Conservation (phyloP, 345 rosid species). For the Streptanthus diversifolius region DNA sequence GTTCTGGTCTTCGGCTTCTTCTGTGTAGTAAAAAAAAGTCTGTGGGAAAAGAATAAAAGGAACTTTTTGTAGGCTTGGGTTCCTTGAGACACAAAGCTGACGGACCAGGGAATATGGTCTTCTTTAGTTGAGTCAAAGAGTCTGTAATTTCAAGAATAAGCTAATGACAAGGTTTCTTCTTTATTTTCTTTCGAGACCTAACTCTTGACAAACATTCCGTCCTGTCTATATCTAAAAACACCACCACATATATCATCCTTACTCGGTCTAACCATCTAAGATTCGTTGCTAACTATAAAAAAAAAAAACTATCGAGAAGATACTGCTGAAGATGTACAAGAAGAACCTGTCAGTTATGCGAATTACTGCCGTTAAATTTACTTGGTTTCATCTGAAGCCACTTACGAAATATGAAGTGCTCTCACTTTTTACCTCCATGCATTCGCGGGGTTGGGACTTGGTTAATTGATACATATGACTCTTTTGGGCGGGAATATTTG, state of each 20-base stretch:
- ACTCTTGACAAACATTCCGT: neutral
- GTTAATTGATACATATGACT: neutral
- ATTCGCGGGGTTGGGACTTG: neutral
- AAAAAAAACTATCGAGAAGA: neutral
- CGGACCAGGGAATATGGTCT: neutral
- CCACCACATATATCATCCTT: neutral
- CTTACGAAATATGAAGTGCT: no score
- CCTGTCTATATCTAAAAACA: neutral
- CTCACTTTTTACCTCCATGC: neutral
- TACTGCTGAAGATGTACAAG: no score
- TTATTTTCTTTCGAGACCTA: neutral
- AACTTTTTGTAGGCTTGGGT: constrained; percentile 1
- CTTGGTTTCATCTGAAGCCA: neutral
- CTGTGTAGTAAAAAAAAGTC: neutral
- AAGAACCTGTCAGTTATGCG: no score
- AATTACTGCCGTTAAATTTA: neutral
- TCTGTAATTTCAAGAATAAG: constrained; percentile 2
- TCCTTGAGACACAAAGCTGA: constrained; percentile 8
- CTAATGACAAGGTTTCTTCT: neutral
- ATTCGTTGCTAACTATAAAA: neutral
- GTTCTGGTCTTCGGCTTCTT: neutral
- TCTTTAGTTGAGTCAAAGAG: constrained; percentile 9
- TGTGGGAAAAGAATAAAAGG: neutral
- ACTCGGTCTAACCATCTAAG: neutral
- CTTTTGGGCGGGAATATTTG: neutral